Evolutionary conservation across 345 rosid genomes (phyloP).

Genomic region (Eucalyptus tenuipes): DNA sequence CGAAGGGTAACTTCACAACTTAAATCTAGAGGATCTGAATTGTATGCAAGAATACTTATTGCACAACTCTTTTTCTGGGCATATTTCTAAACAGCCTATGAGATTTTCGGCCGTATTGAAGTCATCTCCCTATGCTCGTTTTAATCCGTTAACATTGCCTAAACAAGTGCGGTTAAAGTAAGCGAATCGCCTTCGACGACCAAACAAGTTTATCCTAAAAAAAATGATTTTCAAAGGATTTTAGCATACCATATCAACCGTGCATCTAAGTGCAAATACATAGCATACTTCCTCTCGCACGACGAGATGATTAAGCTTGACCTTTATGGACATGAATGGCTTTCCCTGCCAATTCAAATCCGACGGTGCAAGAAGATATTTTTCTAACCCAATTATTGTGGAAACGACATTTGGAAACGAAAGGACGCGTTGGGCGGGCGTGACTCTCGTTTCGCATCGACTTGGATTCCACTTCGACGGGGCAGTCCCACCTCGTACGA

Average conservation of each 20-base stretch:
- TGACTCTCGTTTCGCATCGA: neutral
- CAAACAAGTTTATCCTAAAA: neutral
- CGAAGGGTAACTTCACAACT: neutral
- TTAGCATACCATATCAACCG: neutral
- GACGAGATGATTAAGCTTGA: neutral
- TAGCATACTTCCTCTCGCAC: neutral
- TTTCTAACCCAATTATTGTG: neutral
- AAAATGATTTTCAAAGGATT: neutral
- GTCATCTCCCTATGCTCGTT: neutral
- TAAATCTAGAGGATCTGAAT: neutral
- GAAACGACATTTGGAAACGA: neutral
- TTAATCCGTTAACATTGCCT: neutral
- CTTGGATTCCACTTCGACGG: neutral
- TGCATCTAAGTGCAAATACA: neutral
- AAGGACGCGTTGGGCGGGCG: neutral
- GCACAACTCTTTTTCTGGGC: neutral
- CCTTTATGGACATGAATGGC: neutral
- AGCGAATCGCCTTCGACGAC: neutral
- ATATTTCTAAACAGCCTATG: neutral
- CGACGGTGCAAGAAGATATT: neutral
- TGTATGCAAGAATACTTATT: neutral
- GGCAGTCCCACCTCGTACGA: neutral
- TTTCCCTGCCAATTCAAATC: neutral
- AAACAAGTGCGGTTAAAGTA: neutral
- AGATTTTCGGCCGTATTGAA: neutral